phyloP scores from a whole-genome alignment of 139 green algal species.

The Astrephomene gubernaculifera region DNA sequence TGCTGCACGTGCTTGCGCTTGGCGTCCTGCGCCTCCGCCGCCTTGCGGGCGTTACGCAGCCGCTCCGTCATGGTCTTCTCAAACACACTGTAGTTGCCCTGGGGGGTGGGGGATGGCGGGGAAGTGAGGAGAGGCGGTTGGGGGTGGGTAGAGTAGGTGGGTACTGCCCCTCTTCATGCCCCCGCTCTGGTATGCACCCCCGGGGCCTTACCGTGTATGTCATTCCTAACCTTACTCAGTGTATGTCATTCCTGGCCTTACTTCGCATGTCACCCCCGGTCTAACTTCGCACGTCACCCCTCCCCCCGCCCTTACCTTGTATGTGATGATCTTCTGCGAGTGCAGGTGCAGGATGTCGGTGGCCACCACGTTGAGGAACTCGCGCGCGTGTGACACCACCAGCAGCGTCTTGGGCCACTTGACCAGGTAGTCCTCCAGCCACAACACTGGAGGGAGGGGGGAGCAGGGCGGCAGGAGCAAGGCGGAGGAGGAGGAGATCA shows the following conservation, averaged over 20 bases:
- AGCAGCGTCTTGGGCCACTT: slow-evolving; percentile 89
- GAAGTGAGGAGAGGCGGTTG: too few species aligned
- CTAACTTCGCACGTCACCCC: too few species aligned
- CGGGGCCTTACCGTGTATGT: too few species aligned
- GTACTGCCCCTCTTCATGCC: too few species aligned
- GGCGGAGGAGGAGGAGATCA: background rate
- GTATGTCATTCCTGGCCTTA: too few species aligned
- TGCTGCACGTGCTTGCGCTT: slow-evolving; percentile 85
- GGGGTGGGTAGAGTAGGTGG: too few species aligned
- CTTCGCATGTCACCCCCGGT: too few species aligned
- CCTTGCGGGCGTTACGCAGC: slow-evolving; percentile 73
- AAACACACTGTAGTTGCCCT: slow-evolving; percentile 92
- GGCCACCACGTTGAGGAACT: slow-evolving; percentile 91
- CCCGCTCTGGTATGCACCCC: too few species aligned
- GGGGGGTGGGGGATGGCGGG: too few species aligned
- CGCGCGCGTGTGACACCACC: slow-evolving; percentile 87
- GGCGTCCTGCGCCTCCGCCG: slow-evolving; percentile 74
- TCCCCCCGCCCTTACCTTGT: slow-evolving; percentile 59
- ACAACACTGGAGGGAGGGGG: slow-evolving; percentile 78
- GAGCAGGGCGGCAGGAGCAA: background rate
- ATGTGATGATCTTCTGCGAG: slow-evolving; percentile 70
- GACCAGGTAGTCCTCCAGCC: slow-evolving; percentile 89
- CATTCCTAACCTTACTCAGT: too few species aligned
- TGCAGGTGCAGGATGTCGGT: slow-evolving; percentile 94
- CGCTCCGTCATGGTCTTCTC: slow-evolving; percentile 78